These are phyloP conservation scores for Tylopilus vinaceipallidus DNA, from an alignment of 768 basidiomycete genomes.

Conservation along the genomic window DNA sequence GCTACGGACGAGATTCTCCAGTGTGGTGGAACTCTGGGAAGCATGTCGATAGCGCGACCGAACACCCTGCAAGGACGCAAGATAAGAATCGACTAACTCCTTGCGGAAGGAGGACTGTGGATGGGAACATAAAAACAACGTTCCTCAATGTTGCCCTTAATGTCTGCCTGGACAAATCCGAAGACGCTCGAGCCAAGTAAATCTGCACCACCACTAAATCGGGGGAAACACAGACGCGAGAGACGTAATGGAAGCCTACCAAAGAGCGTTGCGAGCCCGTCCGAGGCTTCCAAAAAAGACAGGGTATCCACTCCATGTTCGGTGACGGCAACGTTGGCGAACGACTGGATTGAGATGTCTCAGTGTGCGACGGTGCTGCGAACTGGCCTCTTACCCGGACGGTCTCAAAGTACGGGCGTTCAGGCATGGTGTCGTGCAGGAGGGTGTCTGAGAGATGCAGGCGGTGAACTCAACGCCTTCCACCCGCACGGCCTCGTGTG, in stretches of 20 bases:
- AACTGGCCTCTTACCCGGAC: conserved; percentile 62
- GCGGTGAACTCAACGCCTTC: conserved; percentile 10
- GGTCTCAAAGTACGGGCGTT: conserved; percentile 62
- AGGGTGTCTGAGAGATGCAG: conserved; percentile 4
- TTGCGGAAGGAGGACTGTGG: conserved; percentile 10
- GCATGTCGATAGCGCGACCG: conserved; percentile 48
- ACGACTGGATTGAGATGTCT: conserved; percentile 58
- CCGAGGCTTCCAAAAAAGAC: conserved; percentile 83
- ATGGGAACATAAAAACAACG: conserved; percentile 29
- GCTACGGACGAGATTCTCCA: conserved; percentile 57
- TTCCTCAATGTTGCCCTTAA: conserved; percentile 65
- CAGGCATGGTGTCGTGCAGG: conserved; percentile 22
- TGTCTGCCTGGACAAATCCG: conserved; percentile 70
- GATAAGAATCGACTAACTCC: conserved; percentile 12
- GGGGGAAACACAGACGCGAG: conserved; percentile 10
- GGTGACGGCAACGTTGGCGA: conserved; percentile 78
- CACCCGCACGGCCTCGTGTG: conserved; percentile 18
- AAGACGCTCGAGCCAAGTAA: conserved; percentile 68
- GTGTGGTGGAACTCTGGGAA: conserved; percentile 46
- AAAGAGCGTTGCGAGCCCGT: conserved; percentile 76
- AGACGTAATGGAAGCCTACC: conserved; percentile 43
- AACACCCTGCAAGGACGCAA: conserved; percentile 53
- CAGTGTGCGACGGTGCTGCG: conserved; percentile 3
- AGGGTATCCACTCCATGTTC: conserved; percentile 75
- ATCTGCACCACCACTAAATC: conserved; percentile 40